Conservation (phyloP, 2,329 filamentous ascomycete genomes). For the Helminthosporium solani region DNA sequence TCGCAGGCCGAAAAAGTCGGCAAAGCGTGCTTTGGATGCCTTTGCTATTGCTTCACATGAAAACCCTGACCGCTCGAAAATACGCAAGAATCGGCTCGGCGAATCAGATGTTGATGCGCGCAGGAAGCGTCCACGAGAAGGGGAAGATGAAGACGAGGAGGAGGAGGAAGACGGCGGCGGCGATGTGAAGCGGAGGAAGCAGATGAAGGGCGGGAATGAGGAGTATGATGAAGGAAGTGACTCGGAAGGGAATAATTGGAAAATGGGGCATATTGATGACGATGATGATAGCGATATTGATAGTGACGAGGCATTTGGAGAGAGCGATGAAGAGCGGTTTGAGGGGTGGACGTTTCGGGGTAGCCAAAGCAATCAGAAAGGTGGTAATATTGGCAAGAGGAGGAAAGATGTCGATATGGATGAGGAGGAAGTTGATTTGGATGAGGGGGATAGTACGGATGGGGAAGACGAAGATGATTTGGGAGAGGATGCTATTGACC, state of each 20-base stretch:
- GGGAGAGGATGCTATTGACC: conserved; percentile 63
- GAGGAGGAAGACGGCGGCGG: conserved; percentile 26
- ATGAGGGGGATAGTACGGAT: conserved; percentile 48
- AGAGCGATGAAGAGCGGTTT: conserved; percentile 84
- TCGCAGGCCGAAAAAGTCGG: conserved; percentile 47
- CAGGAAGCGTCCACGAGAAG: conserved; percentile 47
- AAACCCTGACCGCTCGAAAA: conserved; percentile 53
- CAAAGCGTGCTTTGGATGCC: conserved; percentile 61
- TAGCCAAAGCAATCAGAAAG: conserved; percentile 53
- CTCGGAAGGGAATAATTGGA: conserved; percentile 84
- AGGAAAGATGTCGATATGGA: conserved; percentile 27
- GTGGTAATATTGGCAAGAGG: conserved; percentile 41
- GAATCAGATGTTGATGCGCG: conserved; percentile 49
- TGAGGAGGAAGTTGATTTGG: conserved; percentile 48
- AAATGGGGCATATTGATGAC: conserved; percentile 67
- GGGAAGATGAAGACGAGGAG: conserved; percentile 45
- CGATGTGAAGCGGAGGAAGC: conserved; percentile 36
- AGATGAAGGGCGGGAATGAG: conserved; percentile 39
- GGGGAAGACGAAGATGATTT: conserved; percentile 61
- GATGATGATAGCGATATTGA: conserved; percentile 70
- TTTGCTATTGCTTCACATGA: conserved; percentile 64
- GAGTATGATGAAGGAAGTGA: conserved; percentile 76
- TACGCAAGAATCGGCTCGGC: conserved; percentile 60
- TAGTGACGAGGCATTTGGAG: conserved; percentile 81
- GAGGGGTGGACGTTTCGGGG: conserved; percentile 72